Evolutionary conservation across 805 yeast species (phyloP).

Genomic region (Yamadazyma akitaensis): DNA sequence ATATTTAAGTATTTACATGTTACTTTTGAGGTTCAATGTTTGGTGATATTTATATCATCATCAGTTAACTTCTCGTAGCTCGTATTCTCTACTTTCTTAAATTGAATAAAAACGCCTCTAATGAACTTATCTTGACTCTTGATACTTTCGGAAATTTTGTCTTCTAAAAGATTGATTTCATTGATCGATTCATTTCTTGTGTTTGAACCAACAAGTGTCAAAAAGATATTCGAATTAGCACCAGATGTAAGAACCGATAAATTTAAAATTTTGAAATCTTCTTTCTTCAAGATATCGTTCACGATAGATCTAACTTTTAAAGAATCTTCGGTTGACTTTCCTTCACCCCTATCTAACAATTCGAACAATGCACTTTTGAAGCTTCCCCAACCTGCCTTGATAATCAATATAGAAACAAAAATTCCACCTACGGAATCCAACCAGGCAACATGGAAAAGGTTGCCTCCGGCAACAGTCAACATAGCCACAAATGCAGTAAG

Average conservation of each 20-base stretch:
- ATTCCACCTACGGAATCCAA: conserved; percentile 92
- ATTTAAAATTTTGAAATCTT: conserved; percentile 34
- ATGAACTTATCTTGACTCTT: conserved; percentile 40
- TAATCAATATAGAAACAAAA: conserved; percentile 74
- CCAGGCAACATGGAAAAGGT: conserved; percentile 73
- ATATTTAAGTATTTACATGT: conserved; percentile 1
- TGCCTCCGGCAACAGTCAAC: conserved; percentile 82
- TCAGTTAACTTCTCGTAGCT: conserved; percentile 4
- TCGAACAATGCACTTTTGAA: conserved; percentile 69
- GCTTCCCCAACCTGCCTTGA: conserved; percentile 81
- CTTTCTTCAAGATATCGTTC: conserved; percentile 22
- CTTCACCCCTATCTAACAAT: conserved; percentile 69
- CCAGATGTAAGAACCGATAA: conserved; percentile 55
- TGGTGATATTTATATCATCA: conserved; percentile 6
- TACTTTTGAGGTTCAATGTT: not conserved
- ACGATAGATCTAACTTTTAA: conserved; percentile 38
- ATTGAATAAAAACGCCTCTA: conserved; percentile 30
- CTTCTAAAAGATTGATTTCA: conserved; percentile 31
- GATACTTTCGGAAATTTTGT: conserved; percentile 31
- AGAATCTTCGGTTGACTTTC: conserved; percentile 49
- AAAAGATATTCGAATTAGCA: conserved; percentile 47
- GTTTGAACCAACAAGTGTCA: conserved; percentile 23
- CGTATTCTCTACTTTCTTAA: conserved; percentile 6
- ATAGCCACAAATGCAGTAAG: conserved; percentile 89
- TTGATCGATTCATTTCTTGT: conserved; percentile 21